Evolutionary conservation across 2,329 filamentous ascomycete genomes (phyloP).

Genomic region (Venturia carpophila): DNA sequence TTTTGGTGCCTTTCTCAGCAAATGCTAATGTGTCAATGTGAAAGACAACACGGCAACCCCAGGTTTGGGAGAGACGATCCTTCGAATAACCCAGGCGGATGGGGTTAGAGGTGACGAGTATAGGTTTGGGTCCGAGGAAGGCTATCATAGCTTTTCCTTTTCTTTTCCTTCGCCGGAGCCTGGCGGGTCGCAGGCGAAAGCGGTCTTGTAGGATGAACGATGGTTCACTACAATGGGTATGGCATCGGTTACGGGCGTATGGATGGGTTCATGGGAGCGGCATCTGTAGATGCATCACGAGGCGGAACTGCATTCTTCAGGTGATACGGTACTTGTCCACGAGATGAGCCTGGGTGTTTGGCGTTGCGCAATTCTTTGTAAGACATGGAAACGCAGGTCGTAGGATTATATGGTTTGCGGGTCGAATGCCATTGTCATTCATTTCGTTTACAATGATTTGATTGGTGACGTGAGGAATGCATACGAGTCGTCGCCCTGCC

Average conservation of each 20-base stretch:
- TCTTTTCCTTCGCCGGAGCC: neutral
- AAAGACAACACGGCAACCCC: neutral
- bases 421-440: too few relatives aligned
- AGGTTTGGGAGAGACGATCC: neutral
- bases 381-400: too few relatives aligned
- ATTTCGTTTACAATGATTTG: too few relatives aligned
- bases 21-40: conserved; percentile 11
- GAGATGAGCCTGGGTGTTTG: neutral
- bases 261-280: neutral
- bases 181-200: neutral
- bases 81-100: neutral
- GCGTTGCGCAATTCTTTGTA: neutral
- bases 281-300: neutral
- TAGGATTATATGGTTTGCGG: too few relatives aligned
- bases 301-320: neutral
- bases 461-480: too few relatives aligned
- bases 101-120: neutral
- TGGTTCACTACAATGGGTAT: neutral
- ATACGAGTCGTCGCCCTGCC: too few relatives aligned
- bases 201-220: neutral
- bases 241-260: neutral
- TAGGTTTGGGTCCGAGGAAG: neutral
- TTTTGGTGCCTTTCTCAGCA: neutral
- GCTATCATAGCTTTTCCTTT: neutral
- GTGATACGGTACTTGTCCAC: neutral